These are phyloP conservation scores for Vitis hybrid DNA, from an alignment of 177 flowering plant genomes.

Conservation along the genomic window DNA sequence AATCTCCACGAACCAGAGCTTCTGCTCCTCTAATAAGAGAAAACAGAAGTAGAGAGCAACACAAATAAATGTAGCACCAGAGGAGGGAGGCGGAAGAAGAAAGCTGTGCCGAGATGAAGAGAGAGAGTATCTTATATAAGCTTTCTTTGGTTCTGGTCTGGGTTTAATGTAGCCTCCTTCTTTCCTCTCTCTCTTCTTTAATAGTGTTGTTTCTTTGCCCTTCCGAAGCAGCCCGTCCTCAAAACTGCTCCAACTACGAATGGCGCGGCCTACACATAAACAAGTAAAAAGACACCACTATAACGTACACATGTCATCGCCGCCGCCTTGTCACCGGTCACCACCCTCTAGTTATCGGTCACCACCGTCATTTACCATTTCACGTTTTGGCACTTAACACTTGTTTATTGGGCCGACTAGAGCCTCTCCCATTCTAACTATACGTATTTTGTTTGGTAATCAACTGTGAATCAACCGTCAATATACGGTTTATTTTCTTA, in stretches of 20 bases:
- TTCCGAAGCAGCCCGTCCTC: not conserved
- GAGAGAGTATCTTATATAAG: slow-evolving; percentile 2
- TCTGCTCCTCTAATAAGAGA: slow-evolving; percentile 24
- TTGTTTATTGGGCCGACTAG: accelerated
- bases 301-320: not conserved
- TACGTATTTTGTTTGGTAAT: not conserved
- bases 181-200: not conserved
- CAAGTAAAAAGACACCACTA: not conserved
- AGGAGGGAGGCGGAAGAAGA: not conserved
- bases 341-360: not conserved
- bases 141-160: not conserved
- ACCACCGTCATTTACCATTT: not conserved
- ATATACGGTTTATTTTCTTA: not conserved
- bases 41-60: slow-evolving; percentile 25
- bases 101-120: not conserved
- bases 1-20: not conserved
- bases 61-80: not conserved
- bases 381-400: not conserved
- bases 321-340: not conserved
- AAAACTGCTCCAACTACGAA: slow-evolving; percentile 17
- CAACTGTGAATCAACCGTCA: not conserved
- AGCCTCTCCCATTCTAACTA: not conserved
- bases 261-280: slow-evolving; percentile 4
- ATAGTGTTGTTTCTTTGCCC: too few species aligned
- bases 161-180: slow-evolving; percentile 2